These are phyloP conservation scores for Gillenia trifoliata DNA, from an alignment of 306 rosid genomes.

Conservation along the genomic window DNA sequence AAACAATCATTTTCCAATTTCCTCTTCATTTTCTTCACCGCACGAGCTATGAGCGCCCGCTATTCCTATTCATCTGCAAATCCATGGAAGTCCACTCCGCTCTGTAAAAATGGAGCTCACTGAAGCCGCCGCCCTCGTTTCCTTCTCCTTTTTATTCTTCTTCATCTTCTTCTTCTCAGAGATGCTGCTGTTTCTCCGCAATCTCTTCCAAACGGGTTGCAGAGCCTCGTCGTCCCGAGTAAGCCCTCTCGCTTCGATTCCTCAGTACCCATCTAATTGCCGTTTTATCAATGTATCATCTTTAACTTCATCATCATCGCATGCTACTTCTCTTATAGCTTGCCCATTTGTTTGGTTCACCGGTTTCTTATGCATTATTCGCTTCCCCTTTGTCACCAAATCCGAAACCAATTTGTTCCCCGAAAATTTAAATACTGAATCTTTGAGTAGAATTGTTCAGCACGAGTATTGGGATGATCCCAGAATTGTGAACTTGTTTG, in stretches of 20 bases:
- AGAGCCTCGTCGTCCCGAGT: slow-evolving; percentile 49
- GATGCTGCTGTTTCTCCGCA: slow-evolving; percentile 64
- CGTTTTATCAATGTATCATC: slow-evolving; percentile 24
- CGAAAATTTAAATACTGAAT: slow-evolving; percentile 31
- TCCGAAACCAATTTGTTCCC: slow-evolving; percentile 16
- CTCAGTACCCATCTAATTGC: slow-evolving; percentile 10
- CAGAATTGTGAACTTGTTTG: slow-evolving; percentile 32
- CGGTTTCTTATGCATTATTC: slow-evolving; percentile 45
- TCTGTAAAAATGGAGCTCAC: slow-evolving; percentile 12
- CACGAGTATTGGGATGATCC: slow-evolving; percentile 44
- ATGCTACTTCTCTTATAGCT: slow-evolving; percentile 25
- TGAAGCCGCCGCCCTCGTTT: not conserved
- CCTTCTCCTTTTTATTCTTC: not conserved
- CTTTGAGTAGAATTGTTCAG: slow-evolving; percentile 40
- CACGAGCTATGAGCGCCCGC: slow-evolving; percentile 22
- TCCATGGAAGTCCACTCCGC: not conserved
- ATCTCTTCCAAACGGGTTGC: slow-evolving; percentile 43
- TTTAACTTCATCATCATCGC: slow-evolving; percentile 13
- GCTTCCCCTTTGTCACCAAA: slow-evolving; percentile 64
- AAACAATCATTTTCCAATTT: not conserved
- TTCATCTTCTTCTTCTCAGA: slow-evolving; percentile 14
- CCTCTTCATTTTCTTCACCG: not conserved
- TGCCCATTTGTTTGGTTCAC: slow-evolving; percentile 56
- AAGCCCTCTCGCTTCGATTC: slow-evolving; percentile 44
- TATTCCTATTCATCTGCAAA: not conserved